A percentile compares a stretch with the other conserved stretches of the same genome.
These are phyloP conservation scores for Phaffia tasmanica DNA, from an alignment of 768 basidiomycete species.

Conservation along the genomic window DNA sequence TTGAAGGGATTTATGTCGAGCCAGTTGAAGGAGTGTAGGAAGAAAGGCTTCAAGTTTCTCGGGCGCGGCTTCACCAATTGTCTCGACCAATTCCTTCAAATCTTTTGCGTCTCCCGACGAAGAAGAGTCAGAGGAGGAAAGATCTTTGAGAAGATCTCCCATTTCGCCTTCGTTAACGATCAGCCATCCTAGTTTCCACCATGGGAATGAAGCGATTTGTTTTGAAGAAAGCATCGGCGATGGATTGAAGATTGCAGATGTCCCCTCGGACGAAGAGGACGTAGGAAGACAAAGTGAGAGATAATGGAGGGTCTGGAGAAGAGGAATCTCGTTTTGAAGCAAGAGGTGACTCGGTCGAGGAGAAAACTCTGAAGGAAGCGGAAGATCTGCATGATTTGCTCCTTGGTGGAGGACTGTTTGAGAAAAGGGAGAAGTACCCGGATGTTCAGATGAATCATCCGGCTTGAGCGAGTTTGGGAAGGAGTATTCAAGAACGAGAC, in stretches of 20 bases:
- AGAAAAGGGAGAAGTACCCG: not conserved
- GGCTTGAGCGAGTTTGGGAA: not conserved
- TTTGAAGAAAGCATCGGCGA: slow-evolving; percentile 38
- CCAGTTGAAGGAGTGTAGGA: slow-evolving; percentile 22
- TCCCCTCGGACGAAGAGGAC: slow-evolving; percentile 17
- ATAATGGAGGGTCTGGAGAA: slow-evolving; percentile 32
- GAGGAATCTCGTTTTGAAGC: slow-evolving; percentile 43
- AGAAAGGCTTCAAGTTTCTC: not conserved
- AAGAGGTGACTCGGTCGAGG: slow-evolving; percentile 35
- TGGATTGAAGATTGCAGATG: slow-evolving; percentile 41
- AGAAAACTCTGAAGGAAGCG: slow-evolving; percentile 22
- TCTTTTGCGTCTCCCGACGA: not conserved
- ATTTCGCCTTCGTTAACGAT: slow-evolving; percentile 42
- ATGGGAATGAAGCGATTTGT: slow-evolving; percentile 36
- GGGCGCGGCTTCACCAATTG: slow-evolving; percentile 15
- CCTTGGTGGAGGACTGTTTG: slow-evolving; percentile 36
- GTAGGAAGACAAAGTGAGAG: slow-evolving; percentile 30
- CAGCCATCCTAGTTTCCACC: slow-evolving; percentile 38
- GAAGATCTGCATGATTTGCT: slow-evolving; percentile 31
- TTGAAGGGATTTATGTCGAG: slow-evolving; percentile 17
- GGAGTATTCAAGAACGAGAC: slow-evolving; percentile 13
- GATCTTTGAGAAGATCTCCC: slow-evolving; percentile 27
- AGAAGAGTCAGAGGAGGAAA: not conserved
- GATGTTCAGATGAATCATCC: slow-evolving; percentile 4
- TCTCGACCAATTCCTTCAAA: not conserved